Evolutionary conservation across 2,329 filamentous ascomycete genomes (phyloP).

Genomic region (Colletotrichum sp.): DNA sequence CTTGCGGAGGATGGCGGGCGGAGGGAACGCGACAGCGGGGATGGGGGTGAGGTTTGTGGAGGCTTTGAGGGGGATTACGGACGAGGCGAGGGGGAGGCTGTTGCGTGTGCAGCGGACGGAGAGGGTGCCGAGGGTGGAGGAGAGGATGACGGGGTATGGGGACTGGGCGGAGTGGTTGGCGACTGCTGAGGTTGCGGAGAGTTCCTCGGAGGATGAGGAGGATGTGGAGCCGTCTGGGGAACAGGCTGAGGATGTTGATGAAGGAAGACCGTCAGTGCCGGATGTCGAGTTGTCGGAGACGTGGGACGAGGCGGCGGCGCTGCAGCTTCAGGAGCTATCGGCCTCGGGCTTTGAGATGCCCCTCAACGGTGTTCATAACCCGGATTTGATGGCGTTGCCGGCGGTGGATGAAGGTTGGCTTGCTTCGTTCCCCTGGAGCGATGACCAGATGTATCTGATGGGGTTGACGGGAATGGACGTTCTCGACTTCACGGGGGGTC

Average conservation of each 20-base stretch:
- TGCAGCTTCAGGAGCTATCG: neutral
- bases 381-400: neutral
- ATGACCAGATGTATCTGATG: constrained; percentile 29
- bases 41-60: constrained; percentile 30
- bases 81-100: constrained; percentile 26
- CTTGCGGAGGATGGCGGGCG: constrained; percentile 36
- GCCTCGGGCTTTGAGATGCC: neutral
- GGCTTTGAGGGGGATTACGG: constrained; percentile 24
- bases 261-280: neutral
- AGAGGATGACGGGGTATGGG: constrained; percentile 15
- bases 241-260: neutral
- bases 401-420: neutral
- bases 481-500: constrained; percentile 25
- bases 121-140: neutral
- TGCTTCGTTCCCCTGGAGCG: constrained; percentile 17
- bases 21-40: constrained; percentile 29
- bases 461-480: constrained; percentile 28
- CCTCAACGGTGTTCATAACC: neutral
- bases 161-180: constrained; percentile 28
- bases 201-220: neutral
- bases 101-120: neutral
- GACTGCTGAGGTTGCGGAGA: neutral
- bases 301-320: neutral
- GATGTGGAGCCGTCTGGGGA: neutral
- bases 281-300: neutral